Base-by-base conservation (phyloP, 352 stramenopile species). In the Phytophthora uliginosa region DNA sequence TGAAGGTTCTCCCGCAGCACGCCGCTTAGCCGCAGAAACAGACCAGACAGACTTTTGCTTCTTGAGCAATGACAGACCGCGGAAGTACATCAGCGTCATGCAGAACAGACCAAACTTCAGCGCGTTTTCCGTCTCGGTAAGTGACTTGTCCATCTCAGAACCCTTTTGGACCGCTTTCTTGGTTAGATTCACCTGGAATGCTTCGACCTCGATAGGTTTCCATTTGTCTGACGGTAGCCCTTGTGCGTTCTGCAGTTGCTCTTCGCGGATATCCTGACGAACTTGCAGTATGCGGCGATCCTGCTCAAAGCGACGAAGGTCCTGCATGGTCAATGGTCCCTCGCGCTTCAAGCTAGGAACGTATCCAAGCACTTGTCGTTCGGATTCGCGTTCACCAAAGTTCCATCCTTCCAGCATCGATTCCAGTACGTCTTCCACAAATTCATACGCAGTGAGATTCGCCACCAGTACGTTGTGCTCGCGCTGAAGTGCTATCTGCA, bases 11-110 rank as follows among this genome's bases (percentile, higher is more conserved):
- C 59, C 47, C 8, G 47, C 52, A 34, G 33, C 34, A 34, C 38
- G 38, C 4, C 69, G 62, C 38, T 88, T 81, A 57, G 70, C 64
- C 2, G 69, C 64, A 0, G 76, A 86, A 42, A 83, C 77, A 6
- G 83, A 91, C 91, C 91, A 98, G 10, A 85, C 73, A 2, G 71
- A 78, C 52, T 95, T 90, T 67, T 99, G 92, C 36, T 94, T 88
- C 60, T 89, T 89, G 13, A 99, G 78, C 59, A 98, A 67, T 13
- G 91, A 92, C 58, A 98, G 81, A 4, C 91, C 94, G 50, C 94
- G 86, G 59, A 99, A 99, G 78, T 99, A 99, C 95, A 98, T 98
- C 48, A 99, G 85, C 36, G 95, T 98, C 74, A 99, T 91, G 76
- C 84, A 98, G 69, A 99, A 99, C 20, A 99, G 71, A 12, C 95